Evolutionary conservation across 164 flowering plant genomes (phyloP).

Genomic region (Pachysandra terminalis): DNA sequence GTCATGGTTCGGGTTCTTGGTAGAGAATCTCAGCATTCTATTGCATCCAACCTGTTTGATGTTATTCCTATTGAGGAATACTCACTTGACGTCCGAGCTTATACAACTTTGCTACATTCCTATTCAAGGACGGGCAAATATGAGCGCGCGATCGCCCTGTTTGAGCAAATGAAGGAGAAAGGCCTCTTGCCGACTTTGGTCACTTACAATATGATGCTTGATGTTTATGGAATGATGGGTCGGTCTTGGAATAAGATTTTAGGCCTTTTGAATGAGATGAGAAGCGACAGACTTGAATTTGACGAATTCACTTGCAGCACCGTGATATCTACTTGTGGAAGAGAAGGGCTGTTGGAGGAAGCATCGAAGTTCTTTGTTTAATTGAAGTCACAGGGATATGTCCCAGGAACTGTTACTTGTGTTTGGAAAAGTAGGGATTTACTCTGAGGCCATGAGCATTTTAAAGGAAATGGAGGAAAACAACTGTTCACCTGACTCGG

Average conservation of each 20-base stretch:
- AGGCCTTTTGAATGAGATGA: conserved; percentile 72
- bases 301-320: conserved; percentile 95
- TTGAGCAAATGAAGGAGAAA: conserved; percentile 44
- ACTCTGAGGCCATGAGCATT: conserved; percentile 59
- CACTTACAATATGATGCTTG: conserved; percentile 85
- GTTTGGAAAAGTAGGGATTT: conserved; percentile 73
- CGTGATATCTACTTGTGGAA: conserved; percentile 83
- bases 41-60: conserved; percentile 68
- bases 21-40: conserved; percentile 61
- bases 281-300: conserved; percentile 47
- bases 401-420: conserved; percentile 74
- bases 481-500: conserved; percentile 60
- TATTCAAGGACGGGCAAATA: conserved; percentile 61
- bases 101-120: conserved; percentile 66
- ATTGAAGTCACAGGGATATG: conserved; percentile 55
- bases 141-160: conserved; percentile 50
- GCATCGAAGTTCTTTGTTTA: conserved; percentile 62
- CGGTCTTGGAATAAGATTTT: conserved; percentile 69
- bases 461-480: conserved; percentile 86
- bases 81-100: conserved; percentile 64
- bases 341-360: conserved; percentile 77
- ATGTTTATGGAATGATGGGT: conserved; percentile 91
- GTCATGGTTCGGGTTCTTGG: conserved; percentile 65
- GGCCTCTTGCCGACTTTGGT: conserved; percentile 68
- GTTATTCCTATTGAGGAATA: conserved; percentile 51